phyloP scores from a whole-genome alignment of 768 basidiomycete genomes.

The Podaxis carcinomalis region DNA sequence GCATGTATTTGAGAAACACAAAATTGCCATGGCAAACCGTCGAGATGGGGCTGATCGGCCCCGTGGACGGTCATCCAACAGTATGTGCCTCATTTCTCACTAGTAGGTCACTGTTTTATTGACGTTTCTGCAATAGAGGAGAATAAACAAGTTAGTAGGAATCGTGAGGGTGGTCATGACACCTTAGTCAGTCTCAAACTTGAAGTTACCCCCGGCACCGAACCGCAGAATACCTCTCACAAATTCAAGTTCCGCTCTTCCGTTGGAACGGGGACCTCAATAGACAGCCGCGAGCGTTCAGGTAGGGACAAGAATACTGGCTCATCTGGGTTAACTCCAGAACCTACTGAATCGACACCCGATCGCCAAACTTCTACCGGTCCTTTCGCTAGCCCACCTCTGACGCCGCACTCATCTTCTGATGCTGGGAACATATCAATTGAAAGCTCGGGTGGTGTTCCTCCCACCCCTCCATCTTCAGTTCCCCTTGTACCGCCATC shows the following conservation, averaged over 20 bases:
- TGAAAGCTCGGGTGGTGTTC: conserved; percentile 18
- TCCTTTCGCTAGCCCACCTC: conserved; percentile 16
- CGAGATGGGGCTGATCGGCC: conserved; percentile 65
- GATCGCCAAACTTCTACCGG: conserved; percentile 3
- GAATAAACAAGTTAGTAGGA: conserved; percentile 36
- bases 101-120: conserved; percentile 2
- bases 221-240: conserved; percentile 28
- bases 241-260: conserved; percentile 43
- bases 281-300: conserved; percentile 17
- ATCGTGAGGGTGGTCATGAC: conserved; percentile 36
- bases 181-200: conserved; percentile 38
- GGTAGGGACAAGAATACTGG: conserved; percentile 15
- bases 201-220: conserved; percentile 35
- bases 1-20: conserved; percentile 87
- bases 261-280: conserved; percentile 19
- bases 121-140: conserved; percentile 40
- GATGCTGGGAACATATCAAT: conserved; percentile 21
- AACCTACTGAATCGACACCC: conserved; percentile 11
- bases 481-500: conserved; percentile 50
- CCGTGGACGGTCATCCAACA: conserved; percentile 60
- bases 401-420: conserved; percentile 35
- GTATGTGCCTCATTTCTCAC: conserved; percentile 36
- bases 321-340: conserved; percentile 10
- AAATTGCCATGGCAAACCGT: conserved; percentile 85
- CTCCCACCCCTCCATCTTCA: conserved; percentile 26